Evolutionary conservation across 2,329 filamentous ascomycete species (phyloP), one percentile per base, ranked within the genome.

Genomic region (Botryotinia convoluta): DNA sequence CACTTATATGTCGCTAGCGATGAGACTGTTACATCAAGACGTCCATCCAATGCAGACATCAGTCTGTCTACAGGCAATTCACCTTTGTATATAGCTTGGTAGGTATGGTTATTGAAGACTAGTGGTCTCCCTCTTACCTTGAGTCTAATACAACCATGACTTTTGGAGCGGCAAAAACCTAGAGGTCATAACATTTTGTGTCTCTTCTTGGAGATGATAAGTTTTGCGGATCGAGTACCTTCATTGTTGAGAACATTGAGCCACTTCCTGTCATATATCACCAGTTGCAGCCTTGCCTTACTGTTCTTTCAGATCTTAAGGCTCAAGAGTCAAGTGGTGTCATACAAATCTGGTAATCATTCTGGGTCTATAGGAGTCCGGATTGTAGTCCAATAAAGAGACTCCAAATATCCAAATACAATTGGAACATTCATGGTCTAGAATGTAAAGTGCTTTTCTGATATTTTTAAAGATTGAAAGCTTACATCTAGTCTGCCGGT

Each of bases 111-210:
- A 18, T 57, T 4, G n/a, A 29, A 57, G 51, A 57, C 51, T 57
- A 57, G 51, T 57, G 51, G 51, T 29, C 51, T 57, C 16, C 51
- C n/a, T 18, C 14, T 57, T 57, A 18, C 51, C 51, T 29, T 7
- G n/a, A 57, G 14, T 57, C 51, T 0, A 29, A 18, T 8, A 8
- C 0, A 9, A 54, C 1, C 5, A 29, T 29, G 16, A 14, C 0
- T 6, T 29, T 1, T 57, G 1, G 3, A 6, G n/a, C 6, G n/a
- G n/a, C 6, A 29, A 57, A 54, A n/a, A 2, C 0, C 7, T 29
- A 8, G 14, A 9, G 18, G 51, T 18, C 14, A 57, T 29, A 18
- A 29, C 3, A 3, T 57, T 18, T 18, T 9, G 51, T 57, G 51
- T 29, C 14, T 57, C n/a, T 7, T 57, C 51, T 57, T 57, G 14